These are phyloP conservation scores for Alternaria infectoria DNA, from an alignment of 2,329 filamentous ascomycete species.

Conservation along the genomic window DNA sequence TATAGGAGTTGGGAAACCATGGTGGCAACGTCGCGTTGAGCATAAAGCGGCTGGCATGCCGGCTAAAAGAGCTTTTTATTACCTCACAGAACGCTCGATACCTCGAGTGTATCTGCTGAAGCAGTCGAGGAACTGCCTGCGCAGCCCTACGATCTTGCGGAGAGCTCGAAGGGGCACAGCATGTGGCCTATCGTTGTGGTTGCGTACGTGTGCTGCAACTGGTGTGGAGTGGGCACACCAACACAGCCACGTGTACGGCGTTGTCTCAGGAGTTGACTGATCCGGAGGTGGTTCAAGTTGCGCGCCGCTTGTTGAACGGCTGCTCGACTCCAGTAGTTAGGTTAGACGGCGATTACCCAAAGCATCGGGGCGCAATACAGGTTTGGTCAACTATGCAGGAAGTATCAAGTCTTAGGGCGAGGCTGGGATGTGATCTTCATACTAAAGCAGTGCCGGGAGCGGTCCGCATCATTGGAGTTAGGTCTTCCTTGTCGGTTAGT, in stretches of 20 bases:
- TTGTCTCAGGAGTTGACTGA: background rate
- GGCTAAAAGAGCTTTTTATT: slow-evolving; percentile 1
- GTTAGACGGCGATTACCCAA: background rate
- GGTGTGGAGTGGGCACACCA: background rate
- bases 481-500: background rate
- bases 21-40: background rate
- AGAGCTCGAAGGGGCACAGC: background rate
- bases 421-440: background rate
- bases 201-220: background rate
- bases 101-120: background rate
- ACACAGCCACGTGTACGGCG: background rate
- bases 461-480: background rate
- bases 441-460: slow-evolving; percentile 3
- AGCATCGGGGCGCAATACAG: background rate
- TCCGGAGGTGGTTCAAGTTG: background rate
- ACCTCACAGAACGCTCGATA: background rate
- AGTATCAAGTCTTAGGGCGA: background rate
- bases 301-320: background rate
- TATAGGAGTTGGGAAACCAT: background rate
- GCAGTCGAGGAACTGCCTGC: background rate
- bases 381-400: background rate
- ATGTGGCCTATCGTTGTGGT: background rate
- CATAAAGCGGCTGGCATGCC: background rate
- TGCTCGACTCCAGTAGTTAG: background rate
- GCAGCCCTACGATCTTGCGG: background rate